Evolutionary conservation across 2,329 filamentous ascomycete genomes (phyloP).

Genomic region (Fusarium falciforme): DNA sequence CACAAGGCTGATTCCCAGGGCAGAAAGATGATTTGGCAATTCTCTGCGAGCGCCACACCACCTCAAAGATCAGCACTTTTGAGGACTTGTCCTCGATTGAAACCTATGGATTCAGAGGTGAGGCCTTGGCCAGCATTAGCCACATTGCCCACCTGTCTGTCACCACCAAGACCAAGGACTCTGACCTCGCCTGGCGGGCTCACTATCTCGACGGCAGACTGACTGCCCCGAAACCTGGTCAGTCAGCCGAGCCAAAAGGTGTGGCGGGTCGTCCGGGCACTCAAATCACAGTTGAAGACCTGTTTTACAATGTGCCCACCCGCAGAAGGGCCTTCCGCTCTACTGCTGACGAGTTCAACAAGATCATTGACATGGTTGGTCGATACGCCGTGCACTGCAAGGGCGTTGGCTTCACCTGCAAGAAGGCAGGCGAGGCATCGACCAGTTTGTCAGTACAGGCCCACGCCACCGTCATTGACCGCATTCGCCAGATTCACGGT

Average conservation of each 20-base stretch:
- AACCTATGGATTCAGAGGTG: slow-evolving; percentile 97
- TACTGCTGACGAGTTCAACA: slow-evolving; percentile 93
- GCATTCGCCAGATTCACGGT: slow-evolving; percentile 92
- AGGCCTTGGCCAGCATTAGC: slow-evolving; percentile 96
- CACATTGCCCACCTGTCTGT: slow-evolving; percentile 97
- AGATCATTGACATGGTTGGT: slow-evolving; percentile 94
- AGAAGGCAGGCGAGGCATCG: slow-evolving; percentile 91
- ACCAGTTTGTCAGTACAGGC: slow-evolving; percentile 84
- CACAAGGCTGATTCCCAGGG: slow-evolving; percentile 22
- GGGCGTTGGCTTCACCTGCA: slow-evolving; percentile 94
- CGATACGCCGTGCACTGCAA: slow-evolving; percentile 92
- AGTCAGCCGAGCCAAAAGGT: slow-evolving; percentile 85
- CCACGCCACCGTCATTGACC: slow-evolving; percentile 78
- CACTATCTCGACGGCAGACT: slow-evolving; percentile 88
- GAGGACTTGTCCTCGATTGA: slow-evolving; percentile 91
- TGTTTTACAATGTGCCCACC: slow-evolving; percentile 96
- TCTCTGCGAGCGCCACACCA: slow-evolving; percentile 95
- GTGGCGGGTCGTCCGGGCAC: slow-evolving; percentile 90
- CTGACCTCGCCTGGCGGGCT: slow-evolving; percentile 89
- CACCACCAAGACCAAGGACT: slow-evolving; percentile 91
- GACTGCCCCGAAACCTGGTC: slow-evolving; percentile 85
- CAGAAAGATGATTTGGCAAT: slow-evolving; percentile 92
- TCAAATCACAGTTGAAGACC: slow-evolving; percentile 94
- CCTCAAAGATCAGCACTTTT: slow-evolving; percentile 93
- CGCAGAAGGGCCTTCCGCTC: slow-evolving; percentile 91